Evolutionary conservation across 768 basidiomycete genomes (phyloP).

Genomic region (Amanita polypyramis): DNA sequence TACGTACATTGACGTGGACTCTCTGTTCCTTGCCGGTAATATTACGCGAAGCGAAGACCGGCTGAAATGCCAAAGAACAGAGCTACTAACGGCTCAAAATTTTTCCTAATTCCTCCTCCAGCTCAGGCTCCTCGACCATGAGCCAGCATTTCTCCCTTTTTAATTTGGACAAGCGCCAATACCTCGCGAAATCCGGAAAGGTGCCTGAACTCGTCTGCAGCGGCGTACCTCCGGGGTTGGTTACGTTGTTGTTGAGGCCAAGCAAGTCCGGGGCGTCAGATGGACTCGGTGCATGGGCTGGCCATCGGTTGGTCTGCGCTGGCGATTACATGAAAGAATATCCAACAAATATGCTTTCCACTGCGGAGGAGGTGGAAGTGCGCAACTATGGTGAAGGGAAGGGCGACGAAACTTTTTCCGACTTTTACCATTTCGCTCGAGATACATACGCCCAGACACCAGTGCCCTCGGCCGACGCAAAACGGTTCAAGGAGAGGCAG

Average conservation of each 20-base stretch:
- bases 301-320: conserved; percentile 4
- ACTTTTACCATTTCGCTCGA: conserved; percentile 1
- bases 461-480: not conserved
- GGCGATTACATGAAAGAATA: conserved; percentile 3
- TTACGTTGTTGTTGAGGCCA: not conserved
- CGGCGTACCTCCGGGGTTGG: not conserved
- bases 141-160: conserved; percentile 4
- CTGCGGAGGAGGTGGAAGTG: not conserved
- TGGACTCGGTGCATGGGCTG: conserved; percentile 4
- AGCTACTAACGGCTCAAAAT: not conserved
- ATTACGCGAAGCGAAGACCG: conserved; percentile 2
- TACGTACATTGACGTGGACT: not conserved
- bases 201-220: conserved; percentile 2
- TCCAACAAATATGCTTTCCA: not conserved
- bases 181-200: not conserved
- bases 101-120: not conserved
- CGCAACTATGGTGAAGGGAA: not conserved
- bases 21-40: not conserved
- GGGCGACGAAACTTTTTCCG: not conserved
- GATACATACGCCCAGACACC: not conserved
- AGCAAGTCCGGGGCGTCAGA: not conserved
- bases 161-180: conserved; percentile 1
- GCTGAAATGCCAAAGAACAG: not conserved
- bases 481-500: not conserved
- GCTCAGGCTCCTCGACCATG: not conserved